Percentiles rank a stretch among this genome's conserved stretches.
Conservation (phyloP, 176 grass and related monocot species). For the Oryza australiensis region DNA sequence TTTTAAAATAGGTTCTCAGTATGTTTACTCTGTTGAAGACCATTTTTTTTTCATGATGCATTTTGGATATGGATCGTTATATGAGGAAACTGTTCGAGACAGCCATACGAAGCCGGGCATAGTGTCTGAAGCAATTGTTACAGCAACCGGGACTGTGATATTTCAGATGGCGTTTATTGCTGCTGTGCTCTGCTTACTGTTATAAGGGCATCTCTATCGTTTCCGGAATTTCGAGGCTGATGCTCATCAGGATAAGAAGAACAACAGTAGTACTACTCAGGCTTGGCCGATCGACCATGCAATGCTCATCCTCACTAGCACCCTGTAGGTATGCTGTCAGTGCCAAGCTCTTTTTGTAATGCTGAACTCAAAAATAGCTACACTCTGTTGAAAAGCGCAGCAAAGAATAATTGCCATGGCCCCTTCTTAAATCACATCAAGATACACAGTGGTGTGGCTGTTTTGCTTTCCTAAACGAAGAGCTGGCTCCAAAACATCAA, state of each 20-base stretch:
- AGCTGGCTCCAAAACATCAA: neutral
- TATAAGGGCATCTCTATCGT: neutral
- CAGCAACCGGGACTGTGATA: neutral
- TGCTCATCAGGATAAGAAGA: neutral
- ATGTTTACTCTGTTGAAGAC: too few species aligned
- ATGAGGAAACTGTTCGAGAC: too few species aligned
- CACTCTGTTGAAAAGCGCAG: neutral
- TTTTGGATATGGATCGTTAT: too few species aligned
- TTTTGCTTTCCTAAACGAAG: neutral
- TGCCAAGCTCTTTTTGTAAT: neutral
- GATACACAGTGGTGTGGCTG: neutral
- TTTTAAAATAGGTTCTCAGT: too few species aligned
- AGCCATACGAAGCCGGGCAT: too few species aligned
- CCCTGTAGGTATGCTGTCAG: slow-evolving; percentile 20
- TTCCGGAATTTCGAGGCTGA: neutral
- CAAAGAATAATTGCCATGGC: neutral
- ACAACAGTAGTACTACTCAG: neutral
- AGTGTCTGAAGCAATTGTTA: neutral
- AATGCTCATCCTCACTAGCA: neutral
- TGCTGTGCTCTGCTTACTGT: neutral
- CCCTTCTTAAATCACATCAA: slow-evolving; percentile 32
- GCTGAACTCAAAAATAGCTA: slow-evolving; percentile 4
- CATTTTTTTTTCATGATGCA: too few species aligned
- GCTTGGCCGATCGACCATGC: neutral
- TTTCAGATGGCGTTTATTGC: neutral